Conservation (phyloP, 2,329 filamentous ascomycete species). For the Fusarium redolens region DNA sequence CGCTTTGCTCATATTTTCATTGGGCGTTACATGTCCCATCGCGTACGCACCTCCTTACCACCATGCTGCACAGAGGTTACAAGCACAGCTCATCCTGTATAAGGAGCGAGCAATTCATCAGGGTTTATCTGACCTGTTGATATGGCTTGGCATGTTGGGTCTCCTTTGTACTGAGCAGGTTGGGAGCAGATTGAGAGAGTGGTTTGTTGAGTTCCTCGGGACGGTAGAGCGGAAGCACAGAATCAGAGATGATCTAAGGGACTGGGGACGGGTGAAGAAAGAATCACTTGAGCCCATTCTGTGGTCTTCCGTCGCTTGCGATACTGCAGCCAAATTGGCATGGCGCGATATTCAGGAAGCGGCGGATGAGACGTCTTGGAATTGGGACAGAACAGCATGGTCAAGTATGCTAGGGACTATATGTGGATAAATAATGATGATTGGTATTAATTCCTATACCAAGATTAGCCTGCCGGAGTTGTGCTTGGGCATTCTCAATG, state of each 20-base stretch:
- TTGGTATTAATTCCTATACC: neutral
- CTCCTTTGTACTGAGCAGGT: conserved; percentile 2
- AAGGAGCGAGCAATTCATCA: neutral
- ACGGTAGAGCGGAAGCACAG: neutral
- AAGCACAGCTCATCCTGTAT: neutral
- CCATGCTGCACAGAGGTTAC: neutral
- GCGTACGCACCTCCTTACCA: conserved; percentile 2
- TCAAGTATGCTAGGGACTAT: conserved; percentile 1
- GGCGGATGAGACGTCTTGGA: neutral
- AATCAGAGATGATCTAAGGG: rapidly evolving
- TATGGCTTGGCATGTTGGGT: neutral
- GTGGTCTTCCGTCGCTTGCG: neutral
- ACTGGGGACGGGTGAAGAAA: rapidly evolving
- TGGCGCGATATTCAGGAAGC: neutral
- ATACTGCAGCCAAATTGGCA: neutral
- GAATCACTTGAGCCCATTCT: neutral
- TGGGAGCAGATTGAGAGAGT: neutral
- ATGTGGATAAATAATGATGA: neutral
- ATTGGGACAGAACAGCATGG: neutral
- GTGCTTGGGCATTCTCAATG: neutral
- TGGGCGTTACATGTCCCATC: neutral
- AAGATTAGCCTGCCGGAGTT: too few relatives aligned
- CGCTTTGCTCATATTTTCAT: neutral
- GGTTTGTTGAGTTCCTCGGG: neutral
- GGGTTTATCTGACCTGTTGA: neutral